A percentile compares a stretch with the other conserved stretches of the same genome.
phyloP scores from a whole-genome alignment of 257 asterid species.

The Solanum corneliomulleri region DNA sequence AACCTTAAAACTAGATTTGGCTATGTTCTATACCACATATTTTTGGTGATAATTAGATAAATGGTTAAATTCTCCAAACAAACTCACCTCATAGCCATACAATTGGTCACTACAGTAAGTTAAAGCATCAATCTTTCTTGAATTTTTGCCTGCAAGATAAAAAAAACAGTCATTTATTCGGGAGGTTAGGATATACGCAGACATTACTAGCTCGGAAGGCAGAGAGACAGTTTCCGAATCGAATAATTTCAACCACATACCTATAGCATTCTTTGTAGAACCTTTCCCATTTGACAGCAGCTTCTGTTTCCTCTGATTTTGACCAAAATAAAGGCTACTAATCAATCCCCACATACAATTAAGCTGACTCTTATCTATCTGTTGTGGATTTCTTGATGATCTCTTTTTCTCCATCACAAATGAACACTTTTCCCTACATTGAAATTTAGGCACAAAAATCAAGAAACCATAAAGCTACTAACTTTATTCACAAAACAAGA shows the following conservation, averaged over 20 bases:
- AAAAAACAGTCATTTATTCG: background rate
- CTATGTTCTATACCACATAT: background rate
- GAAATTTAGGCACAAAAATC: background rate
- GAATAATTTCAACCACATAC: slow-evolving; percentile 6
- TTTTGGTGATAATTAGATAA: background rate
- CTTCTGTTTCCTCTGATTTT: slow-evolving; percentile 18
- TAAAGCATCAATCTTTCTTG: slow-evolving; percentile 17
- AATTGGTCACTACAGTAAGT: slow-evolving; percentile 36
- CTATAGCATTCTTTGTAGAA: slow-evolving; percentile 9
- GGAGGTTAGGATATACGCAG: background rate
- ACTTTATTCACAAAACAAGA: background rate
- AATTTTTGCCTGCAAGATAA: slow-evolving; percentile 14
- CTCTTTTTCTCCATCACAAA: slow-evolving; percentile 38
- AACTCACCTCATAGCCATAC: slow-evolving; percentile 26
- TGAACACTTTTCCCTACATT: slow-evolving; percentile 1
- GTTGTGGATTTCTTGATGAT: slow-evolving; percentile 20
- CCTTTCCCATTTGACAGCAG: slow-evolving; percentile 33
- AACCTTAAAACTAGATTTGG: background rate
- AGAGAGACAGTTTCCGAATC: background rate
- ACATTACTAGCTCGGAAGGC: background rate
- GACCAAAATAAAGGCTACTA: slow-evolving; percentile 34
- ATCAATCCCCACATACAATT: slow-evolving; percentile 48
- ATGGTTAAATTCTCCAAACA: background rate
- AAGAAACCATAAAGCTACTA: background rate
- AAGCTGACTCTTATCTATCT: slow-evolving; percentile 20